Evolutionary conservation across 1,284 basidiomycete genomes (phyloP).

Genomic region (Ustilago loliicola): DNA sequence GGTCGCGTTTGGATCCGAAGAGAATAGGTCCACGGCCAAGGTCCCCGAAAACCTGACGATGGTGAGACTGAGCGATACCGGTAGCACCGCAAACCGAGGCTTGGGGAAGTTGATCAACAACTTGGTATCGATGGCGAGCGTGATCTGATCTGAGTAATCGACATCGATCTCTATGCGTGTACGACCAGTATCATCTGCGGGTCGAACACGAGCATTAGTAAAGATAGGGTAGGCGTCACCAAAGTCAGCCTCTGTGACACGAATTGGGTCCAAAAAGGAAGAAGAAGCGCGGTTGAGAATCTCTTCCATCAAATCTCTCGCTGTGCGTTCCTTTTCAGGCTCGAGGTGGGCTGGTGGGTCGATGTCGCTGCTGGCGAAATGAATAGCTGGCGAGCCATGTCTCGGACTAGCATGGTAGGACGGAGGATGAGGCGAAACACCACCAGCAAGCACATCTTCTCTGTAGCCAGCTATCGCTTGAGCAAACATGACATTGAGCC

Average conservation of each 20-base stretch:
- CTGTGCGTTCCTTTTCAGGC: conserved; percentile 48
- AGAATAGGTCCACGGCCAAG: conserved; percentile 58
- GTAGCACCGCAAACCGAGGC: conserved; percentile 75
- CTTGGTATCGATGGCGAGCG: conserved; percentile 74
- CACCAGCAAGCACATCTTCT: conserved; percentile 70
- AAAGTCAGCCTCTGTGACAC: conserved; percentile 74
- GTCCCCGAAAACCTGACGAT: conserved; percentile 75
- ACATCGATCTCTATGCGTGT: conserved; percentile 75
- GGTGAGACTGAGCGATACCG: conserved; percentile 74
- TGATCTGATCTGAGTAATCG: conserved; percentile 74
- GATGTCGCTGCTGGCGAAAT: conserved; percentile 11
- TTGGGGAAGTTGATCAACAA: conserved; percentile 75
- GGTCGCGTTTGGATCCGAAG: conserved; percentile 35
- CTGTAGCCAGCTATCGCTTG: conserved; percentile 72
- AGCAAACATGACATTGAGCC: conserved; percentile 75
- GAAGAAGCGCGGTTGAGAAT: conserved; percentile 58
- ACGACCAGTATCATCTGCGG: conserved; percentile 73
- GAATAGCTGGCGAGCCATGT: conserved; percentile 10
- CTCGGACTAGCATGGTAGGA: background rate
- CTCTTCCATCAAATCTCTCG: conserved; percentile 62
- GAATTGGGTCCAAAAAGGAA: conserved; percentile 72
- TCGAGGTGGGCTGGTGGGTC: conserved; percentile 21
- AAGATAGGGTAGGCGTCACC: conserved; percentile 74
- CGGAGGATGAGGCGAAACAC: conserved; percentile 48
- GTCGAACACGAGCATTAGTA: conserved; percentile 74